These are phyloP conservation scores for Panus rudis DNA, from an alignment of 768 basidiomycete genomes.

Conservation along the genomic window DNA sequence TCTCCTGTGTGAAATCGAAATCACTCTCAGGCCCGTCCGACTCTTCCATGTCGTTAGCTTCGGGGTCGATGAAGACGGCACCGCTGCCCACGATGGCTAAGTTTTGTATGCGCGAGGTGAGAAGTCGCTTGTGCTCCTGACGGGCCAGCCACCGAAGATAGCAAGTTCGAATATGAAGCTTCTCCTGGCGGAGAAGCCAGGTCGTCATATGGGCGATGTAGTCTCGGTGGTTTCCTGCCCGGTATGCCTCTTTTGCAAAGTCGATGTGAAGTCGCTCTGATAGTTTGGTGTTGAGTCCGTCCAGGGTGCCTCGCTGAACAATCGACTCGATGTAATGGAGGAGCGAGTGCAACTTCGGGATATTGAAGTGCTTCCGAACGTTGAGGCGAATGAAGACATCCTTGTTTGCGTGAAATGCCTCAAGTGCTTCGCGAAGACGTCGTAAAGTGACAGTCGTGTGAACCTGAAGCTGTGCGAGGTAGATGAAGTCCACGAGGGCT, in stretches of 20 bases:
- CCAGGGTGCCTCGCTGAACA: slow-evolving; percentile 9
- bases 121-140: too few relatives aligned
- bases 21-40: too few relatives aligned
- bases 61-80: too few relatives aligned
- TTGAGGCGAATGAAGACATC: slow-evolving; percentile 14
- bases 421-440: slow-evolving; percentile 7
- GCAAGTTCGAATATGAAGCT: slow-evolving; percentile 19
- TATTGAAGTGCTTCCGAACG: slow-evolving; percentile 17
- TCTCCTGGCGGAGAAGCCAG: slow-evolving; percentile 31
- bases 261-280: slow-evolving; percentile 35
- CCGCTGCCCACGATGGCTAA: too few relatives aligned
- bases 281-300: slow-evolving; percentile 23
- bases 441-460: slow-evolving; percentile 10
- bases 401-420: slow-evolving; percentile 17
- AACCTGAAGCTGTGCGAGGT: slow-evolving; percentile 8
- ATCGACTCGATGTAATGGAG: slow-evolving; percentile 15
- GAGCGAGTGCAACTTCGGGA: slow-evolving; percentile 20
- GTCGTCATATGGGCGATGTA: slow-evolving; percentile 32
- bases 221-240: slow-evolving; percentile 17
- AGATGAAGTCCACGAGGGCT: slow-evolving; percentile 18
- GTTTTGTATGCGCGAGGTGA: too few relatives aligned
- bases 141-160: slow-evolving; percentile 26
- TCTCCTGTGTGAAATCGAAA: too few relatives aligned
- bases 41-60: too few relatives aligned
- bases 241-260: slow-evolving; percentile 29